A percentile compares a stretch with the other conserved stretches of the same genome.
Conservation (phyloP, 2,329 filamentous ascomycete species). For the Colletotrichum tofieldiae region DNA sequence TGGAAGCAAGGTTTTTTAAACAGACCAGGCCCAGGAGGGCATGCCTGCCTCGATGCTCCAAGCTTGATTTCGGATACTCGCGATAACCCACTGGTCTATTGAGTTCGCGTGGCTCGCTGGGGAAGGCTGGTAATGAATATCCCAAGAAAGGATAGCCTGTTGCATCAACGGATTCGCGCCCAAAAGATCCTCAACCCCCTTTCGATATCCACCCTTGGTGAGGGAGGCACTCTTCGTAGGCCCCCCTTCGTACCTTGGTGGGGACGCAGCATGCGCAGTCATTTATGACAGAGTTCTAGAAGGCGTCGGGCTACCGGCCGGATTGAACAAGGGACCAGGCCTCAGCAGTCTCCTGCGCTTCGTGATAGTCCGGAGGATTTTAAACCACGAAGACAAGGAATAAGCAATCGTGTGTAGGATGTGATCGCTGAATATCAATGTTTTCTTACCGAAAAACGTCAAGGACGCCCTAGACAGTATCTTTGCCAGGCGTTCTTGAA, state of each 20-base stretch:
- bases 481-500: conserved; percentile 13
- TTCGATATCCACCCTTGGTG: background rate
- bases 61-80: background rate
- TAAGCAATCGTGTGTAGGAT: background rate
- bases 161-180: background rate
- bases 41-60: background rate
- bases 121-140: background rate
- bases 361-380: conserved; percentile 26
- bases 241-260: conserved; percentile 19
- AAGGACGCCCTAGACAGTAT: background rate
- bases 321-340: background rate
- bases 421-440: conserved; percentile 8
- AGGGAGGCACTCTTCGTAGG: background rate
- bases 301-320: conserved; percentile 4
- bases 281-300: conserved; percentile 35
- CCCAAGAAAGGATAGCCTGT: background rate
- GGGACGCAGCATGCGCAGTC: conserved; percentile 24
- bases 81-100: background rate
- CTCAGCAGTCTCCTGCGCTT: conserved; percentile 2
- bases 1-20: background rate
- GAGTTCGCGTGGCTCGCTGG: background rate
- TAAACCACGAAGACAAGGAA: conserved; percentile 11
- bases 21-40: background rate
- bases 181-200: background rate
- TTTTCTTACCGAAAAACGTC: background rate